Conservation (phyloP, 441 rosid genomes). For the Populus hybrid region DNA sequence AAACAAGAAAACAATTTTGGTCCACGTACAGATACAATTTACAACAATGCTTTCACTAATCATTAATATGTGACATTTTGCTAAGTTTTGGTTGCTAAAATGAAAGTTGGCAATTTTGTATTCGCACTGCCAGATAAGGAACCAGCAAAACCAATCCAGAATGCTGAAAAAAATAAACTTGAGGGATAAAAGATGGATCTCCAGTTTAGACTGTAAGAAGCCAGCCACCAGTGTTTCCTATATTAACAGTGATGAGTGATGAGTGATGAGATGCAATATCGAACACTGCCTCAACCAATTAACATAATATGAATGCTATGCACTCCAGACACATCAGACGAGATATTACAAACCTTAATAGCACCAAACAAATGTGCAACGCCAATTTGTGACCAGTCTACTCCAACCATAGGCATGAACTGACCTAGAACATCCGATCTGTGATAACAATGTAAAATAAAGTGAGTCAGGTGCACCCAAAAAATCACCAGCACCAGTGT, state of each 20-base stretch:
- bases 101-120: not conserved
- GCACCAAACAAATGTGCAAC: constrained; percentile 91
- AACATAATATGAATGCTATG: not conserved
- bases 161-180: constrained; percentile 2
- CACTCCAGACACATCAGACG: not conserved
- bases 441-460: constrained; percentile 19
- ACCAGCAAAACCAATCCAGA: not conserved
- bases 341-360: constrained; percentile 64
- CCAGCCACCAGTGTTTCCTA: constrained; percentile 5
- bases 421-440: constrained; percentile 99
- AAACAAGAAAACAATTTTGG: constrained; percentile 9
- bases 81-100: not conserved
- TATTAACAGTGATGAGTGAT: not conserved
- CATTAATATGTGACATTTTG: not conserved
- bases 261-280: not conserved
- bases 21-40: constrained; percentile 9
- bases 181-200: constrained; percentile 7
- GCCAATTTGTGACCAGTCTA: constrained; percentile 97
- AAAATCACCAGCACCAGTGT: constrained; percentile 3
- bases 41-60: not conserved
- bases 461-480: constrained; percentile 11
- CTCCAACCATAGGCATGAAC: constrained; percentile 96
- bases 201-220: not conserved
- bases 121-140: not conserved
- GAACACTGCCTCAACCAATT: not conserved